phyloP scores from a whole-genome alignment of 306 rosid species.

The Arachis hypogaea region DNA sequence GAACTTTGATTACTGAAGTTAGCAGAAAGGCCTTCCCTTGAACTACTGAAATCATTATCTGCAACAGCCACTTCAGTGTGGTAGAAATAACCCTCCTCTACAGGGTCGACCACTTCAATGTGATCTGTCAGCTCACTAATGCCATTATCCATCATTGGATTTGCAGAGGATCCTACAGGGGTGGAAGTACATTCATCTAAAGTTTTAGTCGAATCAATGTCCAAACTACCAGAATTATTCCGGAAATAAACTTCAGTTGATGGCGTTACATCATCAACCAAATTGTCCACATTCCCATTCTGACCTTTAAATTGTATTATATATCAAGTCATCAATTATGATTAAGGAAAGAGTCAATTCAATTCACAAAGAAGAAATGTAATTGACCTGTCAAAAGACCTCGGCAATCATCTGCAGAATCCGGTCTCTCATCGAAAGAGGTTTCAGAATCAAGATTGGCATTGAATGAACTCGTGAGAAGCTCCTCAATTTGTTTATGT shows the following conservation, averaged over 20 bases:
- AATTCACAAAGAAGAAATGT: slow-evolving; percentile 27
- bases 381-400: slow-evolving; percentile 56
- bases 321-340: slow-evolving; percentile 48
- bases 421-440: slow-evolving; percentile 34
- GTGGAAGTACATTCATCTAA: slow-evolving; percentile 30
- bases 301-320: slow-evolving; percentile 59
- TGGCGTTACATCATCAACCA: slow-evolving; percentile 13
- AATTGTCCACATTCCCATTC: slow-evolving; percentile 46
- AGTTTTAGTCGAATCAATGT: slow-evolving; percentile 30
- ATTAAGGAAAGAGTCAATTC: slow-evolving; percentile 10
- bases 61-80: slow-evolving; percentile 38
- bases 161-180: slow-evolving; percentile 35
- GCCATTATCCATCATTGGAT: slow-evolving; percentile 28
- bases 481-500: slow-evolving; percentile 66
- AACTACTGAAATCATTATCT: slow-evolving; percentile 43
- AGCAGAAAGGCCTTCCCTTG: slow-evolving; percentile 34
- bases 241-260: slow-evolving; percentile 28
- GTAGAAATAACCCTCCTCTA: slow-evolving; percentile 39
- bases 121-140: slow-evolving; percentile 34
- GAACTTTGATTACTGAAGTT: slow-evolving; percentile 35
- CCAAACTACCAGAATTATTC: slow-evolving; percentile 27
- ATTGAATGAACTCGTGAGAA: slow-evolving; percentile 54
- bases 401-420: slow-evolving; percentile 34
- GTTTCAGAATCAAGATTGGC: slow-evolving; percentile 36
- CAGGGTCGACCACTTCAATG: slow-evolving; percentile 37